Conservation (phyloP, 208 protist species). For the Entamoeba invadens region DNA sequence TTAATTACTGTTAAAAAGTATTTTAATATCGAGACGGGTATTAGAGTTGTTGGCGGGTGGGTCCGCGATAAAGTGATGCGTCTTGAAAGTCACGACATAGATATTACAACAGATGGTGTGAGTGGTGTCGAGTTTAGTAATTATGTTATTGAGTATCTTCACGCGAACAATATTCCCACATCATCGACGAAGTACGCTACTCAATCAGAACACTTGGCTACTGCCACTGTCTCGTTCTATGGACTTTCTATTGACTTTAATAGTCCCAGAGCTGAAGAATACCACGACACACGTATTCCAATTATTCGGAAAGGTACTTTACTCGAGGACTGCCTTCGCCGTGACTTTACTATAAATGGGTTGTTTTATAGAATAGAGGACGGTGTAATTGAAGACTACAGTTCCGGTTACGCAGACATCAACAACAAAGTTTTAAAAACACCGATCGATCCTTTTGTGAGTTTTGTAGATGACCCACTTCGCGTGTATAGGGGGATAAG, state of each 20-base stretch:
- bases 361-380: constrained; percentile 94
- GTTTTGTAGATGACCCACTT: constrained; percentile 44
- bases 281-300: constrained; percentile 70
- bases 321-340: constrained; percentile 67
- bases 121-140: constrained; percentile 65
- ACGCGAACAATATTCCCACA: constrained; percentile 40
- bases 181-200: constrained; percentile 79
- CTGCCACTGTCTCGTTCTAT: constrained; percentile 66
- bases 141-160: constrained; percentile 54
- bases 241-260: constrained; percentile 69
- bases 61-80: constrained; percentile 81
- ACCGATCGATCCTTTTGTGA: constrained; percentile 30
- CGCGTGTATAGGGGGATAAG: constrained; percentile 37
- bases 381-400: constrained; percentile 31
- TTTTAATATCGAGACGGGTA: not conserved
- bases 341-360: constrained; percentile 94
- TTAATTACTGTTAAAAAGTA: not conserved
- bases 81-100: constrained; percentile 74
- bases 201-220: constrained; percentile 90
- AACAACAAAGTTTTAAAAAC: constrained; percentile 18
- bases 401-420: constrained; percentile 12
- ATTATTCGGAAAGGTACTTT: constrained; percentile 47
- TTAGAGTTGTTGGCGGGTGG: constrained; percentile 76
- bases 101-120: constrained; percentile 78
- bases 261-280: constrained; percentile 71